These are phyloP conservation scores for Apiospora kogelbergensis DNA, from an alignment of 2,329 filamentous ascomycete genomes.

Conservation along the genomic window DNA sequence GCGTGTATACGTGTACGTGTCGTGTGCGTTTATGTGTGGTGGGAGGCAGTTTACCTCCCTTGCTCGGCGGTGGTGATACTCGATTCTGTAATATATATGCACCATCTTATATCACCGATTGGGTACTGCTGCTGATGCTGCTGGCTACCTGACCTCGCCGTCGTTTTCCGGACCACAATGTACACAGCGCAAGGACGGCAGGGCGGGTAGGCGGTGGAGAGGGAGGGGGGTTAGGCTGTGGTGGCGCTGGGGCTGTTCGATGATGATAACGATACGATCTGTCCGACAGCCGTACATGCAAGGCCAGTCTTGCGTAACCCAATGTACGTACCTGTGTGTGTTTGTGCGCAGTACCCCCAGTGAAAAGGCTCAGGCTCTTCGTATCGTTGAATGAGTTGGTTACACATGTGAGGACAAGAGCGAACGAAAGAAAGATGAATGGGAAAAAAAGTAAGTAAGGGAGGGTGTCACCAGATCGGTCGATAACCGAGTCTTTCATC, in stretches of 20 bases:
- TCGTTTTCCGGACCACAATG: neutral
- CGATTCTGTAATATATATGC: neutral
- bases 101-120: neutral
- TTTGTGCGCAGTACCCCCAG: neutral
- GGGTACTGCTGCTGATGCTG: neutral
- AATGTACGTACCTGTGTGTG: neutral
- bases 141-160: neutral
- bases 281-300: constrained; percentile 5
- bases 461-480: constrained; percentile 1
- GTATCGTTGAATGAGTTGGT: neutral
- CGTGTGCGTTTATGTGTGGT: neutral
- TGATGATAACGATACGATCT: neutral
- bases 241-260: neutral
- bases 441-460: neutral
- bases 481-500: constrained; percentile 27
- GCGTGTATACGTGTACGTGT: neutral
- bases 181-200: neutral
- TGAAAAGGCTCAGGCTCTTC: neutral
- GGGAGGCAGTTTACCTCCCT: neutral
- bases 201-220: neutral
- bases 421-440: neutral
- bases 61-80: neutral
- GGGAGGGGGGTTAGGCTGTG: neutral
- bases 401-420: neutral
- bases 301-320: neutral